phyloP scores from a whole-genome alignment of 2,329 filamentous ascomycete genomes.

The Claviceps lovelessii region DNA sequence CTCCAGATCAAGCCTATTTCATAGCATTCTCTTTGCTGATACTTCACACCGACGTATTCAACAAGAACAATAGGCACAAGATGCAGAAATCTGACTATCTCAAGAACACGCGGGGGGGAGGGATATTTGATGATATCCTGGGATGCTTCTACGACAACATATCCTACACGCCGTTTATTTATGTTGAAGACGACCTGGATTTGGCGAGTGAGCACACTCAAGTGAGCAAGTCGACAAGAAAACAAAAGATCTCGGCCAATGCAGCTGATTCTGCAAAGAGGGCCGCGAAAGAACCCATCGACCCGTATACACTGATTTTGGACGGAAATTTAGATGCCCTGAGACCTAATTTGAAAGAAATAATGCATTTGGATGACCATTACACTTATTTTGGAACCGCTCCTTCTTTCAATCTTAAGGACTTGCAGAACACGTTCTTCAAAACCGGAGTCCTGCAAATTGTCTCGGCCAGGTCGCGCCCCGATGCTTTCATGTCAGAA shows the following conservation, averaged over 20 bases:
- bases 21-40: constrained; percentile 95
- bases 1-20: constrained; percentile 91
- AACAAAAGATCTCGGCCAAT: constrained; percentile 51
- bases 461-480: constrained; percentile 80
- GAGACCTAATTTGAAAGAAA: constrained; percentile 76
- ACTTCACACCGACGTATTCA: constrained; percentile 96
- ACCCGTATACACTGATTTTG: constrained; percentile 88
- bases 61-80: constrained; percentile 98
- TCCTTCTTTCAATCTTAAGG: constrained; percentile 60
- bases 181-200: constrained; percentile 84
- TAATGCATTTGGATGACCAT: constrained; percentile 81
- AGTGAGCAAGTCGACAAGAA: constrained; percentile 57
- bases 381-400: constrained; percentile 77
- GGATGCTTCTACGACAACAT: constrained; percentile 99
- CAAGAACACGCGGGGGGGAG: constrained; percentile 84
- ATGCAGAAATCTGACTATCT: constrained; percentile 95
- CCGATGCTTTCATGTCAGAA: constrained; percentile 88
- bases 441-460: constrained; percentile 88
- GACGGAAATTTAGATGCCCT: constrained; percentile 75
- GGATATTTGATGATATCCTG: constrained; percentile 83
- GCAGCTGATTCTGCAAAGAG: constrained; percentile 40
- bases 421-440: constrained; percentile 78
- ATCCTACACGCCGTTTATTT: constrained; percentile 93
- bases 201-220: constrained; percentile 60
- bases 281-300: constrained; percentile 67